phyloP scores from a whole-genome alignment of 2,329 filamentous ascomycete species.

The Diplodia mutila region DNA sequence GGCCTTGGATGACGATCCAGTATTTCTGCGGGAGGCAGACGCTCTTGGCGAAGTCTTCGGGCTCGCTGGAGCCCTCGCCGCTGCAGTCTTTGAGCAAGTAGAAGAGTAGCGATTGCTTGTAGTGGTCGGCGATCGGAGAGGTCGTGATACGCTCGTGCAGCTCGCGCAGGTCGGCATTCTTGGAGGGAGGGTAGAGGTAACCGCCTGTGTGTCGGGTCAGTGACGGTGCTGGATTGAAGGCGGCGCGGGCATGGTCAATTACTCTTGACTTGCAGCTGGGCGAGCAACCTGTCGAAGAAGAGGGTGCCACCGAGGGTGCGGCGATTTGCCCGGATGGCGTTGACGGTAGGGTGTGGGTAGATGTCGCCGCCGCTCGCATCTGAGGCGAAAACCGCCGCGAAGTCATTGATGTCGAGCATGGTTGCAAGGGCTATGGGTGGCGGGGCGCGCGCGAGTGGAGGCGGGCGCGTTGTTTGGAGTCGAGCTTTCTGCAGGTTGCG shows the following conservation, averaged over 20 bases:
- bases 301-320: slow-evolving; percentile 70
- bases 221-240: neutral
- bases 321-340: slow-evolving; percentile 68
- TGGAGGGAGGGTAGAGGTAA: slow-evolving; percentile 75
- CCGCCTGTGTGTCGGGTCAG: slow-evolving; percentile 46
- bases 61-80: slow-evolving; percentile 50
- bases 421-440: neutral
- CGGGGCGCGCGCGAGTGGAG: slow-evolving; percentile 29
- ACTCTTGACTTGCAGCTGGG: slow-evolving; percentile 73
- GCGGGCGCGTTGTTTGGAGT: slow-evolving; percentile 21
- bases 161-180: slow-evolving; percentile 67
- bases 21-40: slow-evolving; percentile 76
- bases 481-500: slow-evolving; percentile 17
- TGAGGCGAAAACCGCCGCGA: slow-evolving; percentile 66
- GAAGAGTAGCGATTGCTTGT: slow-evolving; percentile 82
- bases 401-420: slow-evolving; percentile 69
- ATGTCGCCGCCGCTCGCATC: slow-evolving; percentile 1
- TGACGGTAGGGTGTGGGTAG: slow-evolving; percentile 54
- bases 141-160: slow-evolving; percentile 73
- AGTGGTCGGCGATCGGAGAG: slow-evolving; percentile 67
- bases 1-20: slow-evolving; percentile 76
- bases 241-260: slow-evolving; percentile 26
- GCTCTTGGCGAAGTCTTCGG: slow-evolving; percentile 62
- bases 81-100: slow-evolving; percentile 78
- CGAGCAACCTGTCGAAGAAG: slow-evolving; percentile 79